Evolutionary conservation across 2,329 filamentous ascomycete genomes (phyloP), one percentile per base, ranked within the genome.

Genomic region (Sarocladium oryzae): DNA sequence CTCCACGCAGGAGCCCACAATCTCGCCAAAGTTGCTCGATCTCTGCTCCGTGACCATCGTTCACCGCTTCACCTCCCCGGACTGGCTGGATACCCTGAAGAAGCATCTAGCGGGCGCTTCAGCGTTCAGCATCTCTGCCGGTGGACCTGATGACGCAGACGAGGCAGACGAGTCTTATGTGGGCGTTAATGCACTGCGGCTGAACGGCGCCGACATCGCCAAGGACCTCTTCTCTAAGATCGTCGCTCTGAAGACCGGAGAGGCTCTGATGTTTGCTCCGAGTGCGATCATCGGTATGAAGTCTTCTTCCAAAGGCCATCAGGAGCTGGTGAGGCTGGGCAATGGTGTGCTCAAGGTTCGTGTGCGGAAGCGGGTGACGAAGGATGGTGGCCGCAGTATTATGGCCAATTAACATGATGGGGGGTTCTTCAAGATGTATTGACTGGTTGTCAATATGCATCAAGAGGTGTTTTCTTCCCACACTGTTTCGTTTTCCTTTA

Each of bases 1-100:
- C 30, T 83, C 86, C 0, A 91, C 87, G 0, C 86, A 93, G 60
- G 87, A 92, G 58, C 88, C 87, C 0, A 88, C 84, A 0, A 74
- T 91, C 4, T 84, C 83, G 0, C 79, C 82, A 0, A 74, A 76
- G n/a, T 73, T 93, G 0, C 73, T 91, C 0, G 85, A 89, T 50
- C 70, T 92, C 0, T 89, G 83, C 62, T 83, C 80, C 1, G 69
- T 87, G n/a, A 86, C 81, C 0, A 73, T 90, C n/a, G 80, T 90
- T 0, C 86, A 91, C 59, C 76, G 84, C 0, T 91, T 91, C 63
- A 81, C 74, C 0, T 84, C 79, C 0, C 85, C 84, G 0, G 74
- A 75, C 2, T 88, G 84, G 85, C 73, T 81, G 26, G 60, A 61
- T 0, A 69, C 70, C 0, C 57, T 75, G 3, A 62, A 61, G 50